Base-by-base conservation (phyloP, 2,329 filamentous ascomycete genomes). In the Fusarium fujikuroi region DNA sequence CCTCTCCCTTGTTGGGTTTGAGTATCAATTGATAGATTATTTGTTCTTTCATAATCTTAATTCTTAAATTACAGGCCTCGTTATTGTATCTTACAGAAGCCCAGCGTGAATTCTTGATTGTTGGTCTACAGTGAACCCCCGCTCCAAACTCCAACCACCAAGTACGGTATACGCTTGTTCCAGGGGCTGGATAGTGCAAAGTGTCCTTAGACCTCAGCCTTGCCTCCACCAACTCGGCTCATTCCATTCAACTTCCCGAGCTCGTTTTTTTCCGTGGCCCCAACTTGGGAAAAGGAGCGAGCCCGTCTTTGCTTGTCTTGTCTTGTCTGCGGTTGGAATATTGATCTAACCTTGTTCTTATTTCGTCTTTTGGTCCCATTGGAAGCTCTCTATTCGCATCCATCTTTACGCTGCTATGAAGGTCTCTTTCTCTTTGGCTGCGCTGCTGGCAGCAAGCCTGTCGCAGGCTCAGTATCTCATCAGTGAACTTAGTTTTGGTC, bases 401-500 rank as follows among this genome's bases (percentile, higher is more conserved):
- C n/a, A 50, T 50, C 70, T 68, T 70, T 52, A 36, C 49, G n/a
- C 79, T n/a, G 82, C 75, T 64, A 88, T 88, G 87, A 86, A 85
- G 80, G 77, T 82, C 70, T 74, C 80, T 42, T 74, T 83, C 62
- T 76, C 83, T 61, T 76, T 85, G 72, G 81, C 82, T 69, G 78
- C 84, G 61, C 80, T 85, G 73, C 80, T 88, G 69, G 83, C 83
- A 72, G 83, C 84, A 63, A 79, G 84, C 77, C 75, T 89, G 60
- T 87, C 87, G 40, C 86, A 88, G 60, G 91, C 92, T 40, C 89
- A 93, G 78, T 90, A 89, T 76, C 85, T 94, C 60, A 88, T 94
- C 78, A 92, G 90, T 74, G 90, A 91, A 78, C 87, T 94, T 54
- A 95, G 93, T 80, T 97, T 97, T 80, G 94, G 94, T 42, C 89